These are phyloP conservation scores for Stagonosporopsis cucurbitacearum DNA, from an alignment of 2,329 filamentous ascomycete species.

Conservation along the genomic window DNA sequence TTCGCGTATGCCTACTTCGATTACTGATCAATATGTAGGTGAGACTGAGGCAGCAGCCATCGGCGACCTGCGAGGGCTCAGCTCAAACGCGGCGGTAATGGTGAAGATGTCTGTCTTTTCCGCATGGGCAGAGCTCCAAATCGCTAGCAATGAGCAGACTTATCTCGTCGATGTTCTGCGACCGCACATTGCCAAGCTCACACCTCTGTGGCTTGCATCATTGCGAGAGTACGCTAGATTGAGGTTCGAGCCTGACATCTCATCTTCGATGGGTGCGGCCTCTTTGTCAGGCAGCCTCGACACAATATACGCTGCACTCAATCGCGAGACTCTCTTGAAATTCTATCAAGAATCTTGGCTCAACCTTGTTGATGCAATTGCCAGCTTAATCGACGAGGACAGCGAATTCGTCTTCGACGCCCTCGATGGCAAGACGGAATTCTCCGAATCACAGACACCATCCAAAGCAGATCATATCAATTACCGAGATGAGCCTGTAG, in stretches of 20 bases:
- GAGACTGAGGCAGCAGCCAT: conserved; percentile 84
- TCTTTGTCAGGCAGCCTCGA: conserved; percentile 86
- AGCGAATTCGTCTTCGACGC: conserved; percentile 98
- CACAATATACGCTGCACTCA: conserved; percentile 92
- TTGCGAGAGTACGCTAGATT: conserved; percentile 91
- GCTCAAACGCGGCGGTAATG: conserved; percentile 97
- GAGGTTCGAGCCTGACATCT: conserved; percentile 96
- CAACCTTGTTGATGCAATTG: conserved; percentile 95
- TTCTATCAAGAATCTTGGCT: conserved; percentile 99
- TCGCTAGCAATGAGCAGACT: conserved; percentile 88
- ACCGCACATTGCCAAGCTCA: conserved; percentile 87
- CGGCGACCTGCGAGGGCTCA: conserved; percentile 89
- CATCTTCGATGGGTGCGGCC: conserved; percentile 81
- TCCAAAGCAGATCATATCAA: conserved; percentile 80
- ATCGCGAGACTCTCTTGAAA: conserved; percentile 87
- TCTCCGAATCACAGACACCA: conserved; percentile 48
- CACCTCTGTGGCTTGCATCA: conserved; percentile 92
- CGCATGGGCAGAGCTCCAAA: conserved; percentile 95
- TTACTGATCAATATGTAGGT: conserved; percentile 43
- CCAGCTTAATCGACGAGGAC: conserved; percentile 95
- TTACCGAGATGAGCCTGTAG: conserved; percentile 95
- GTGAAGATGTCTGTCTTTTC: conserved; percentile 97
- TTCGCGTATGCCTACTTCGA: background rate
- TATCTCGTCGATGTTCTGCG: conserved; percentile 89
- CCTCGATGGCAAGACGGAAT: conserved; percentile 76